Base-by-base conservation (phyloP, 345 rosid genomes). In the Diplotaxis tenuifolia region DNA sequence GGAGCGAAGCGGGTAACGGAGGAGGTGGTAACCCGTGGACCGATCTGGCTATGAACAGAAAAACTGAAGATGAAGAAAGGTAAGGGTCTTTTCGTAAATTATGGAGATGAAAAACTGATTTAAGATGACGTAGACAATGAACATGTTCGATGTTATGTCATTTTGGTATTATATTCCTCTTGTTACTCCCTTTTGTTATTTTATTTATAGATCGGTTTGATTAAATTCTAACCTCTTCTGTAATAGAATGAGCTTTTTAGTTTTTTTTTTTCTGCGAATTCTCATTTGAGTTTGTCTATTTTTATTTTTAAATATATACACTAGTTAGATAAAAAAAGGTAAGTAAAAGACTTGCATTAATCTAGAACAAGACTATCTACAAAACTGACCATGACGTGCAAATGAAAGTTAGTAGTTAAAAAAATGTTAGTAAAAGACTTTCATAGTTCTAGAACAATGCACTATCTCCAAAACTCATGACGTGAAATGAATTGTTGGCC, bases 1-100 rank as follows among this genome's bases (percentile, higher is more conserved):
- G 67, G 20, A 27, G 15, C 32, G 80, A 76, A 23, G 32, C 75
- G 11, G 47, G 61, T 67, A 32, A 59, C 66, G 73, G 49, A 23
- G 73, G 54, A n/a, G 71, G 56, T 66, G 31, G 28, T 52, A 63
- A 22, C 66, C 65, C 54, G 0, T 76, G 79, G 79, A 76, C 79
- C 66, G 79, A 70, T 76, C 66, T 76, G 18, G 55, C 72, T 65
- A 71, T 76, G 80, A 76, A 71, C 80, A 76, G 80, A 64, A 70
- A 69, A 76, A 75, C 74, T 75, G 58, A 75, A 19, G 42, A 25
- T 38, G 47, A 38, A 65, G 9, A 14, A 5, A 23, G 5, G 0
- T 25, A 63, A 6, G 29, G 75, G 80, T 65, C 5, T 34, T 70
- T 57, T 64, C 31, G 72, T 76, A 65, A 64, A 64, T 70, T 76